Base-by-base conservation (phyloP, 2,329 filamentous ascomycete genomes). In the Myriangium duriaei region DNA sequence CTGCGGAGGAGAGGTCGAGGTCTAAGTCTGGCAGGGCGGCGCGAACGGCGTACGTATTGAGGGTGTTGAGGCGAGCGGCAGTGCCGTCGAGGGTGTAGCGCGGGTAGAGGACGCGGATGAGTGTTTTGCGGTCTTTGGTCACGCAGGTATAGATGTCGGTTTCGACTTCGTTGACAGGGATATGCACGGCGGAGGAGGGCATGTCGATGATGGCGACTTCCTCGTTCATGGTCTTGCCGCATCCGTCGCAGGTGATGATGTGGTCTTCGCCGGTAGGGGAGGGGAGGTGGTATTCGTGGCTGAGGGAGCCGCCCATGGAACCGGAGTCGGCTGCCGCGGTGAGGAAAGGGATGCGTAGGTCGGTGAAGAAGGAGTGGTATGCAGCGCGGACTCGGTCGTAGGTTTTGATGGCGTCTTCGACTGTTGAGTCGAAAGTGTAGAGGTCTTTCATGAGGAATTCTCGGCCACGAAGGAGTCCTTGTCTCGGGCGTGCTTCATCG, bases 391-490 rank as follows among this genome's bases (percentile, higher is more conserved):
- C 85, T 30, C 76, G 63, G 5, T 74, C 60, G 49, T 98, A 98
- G 0, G 88, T 94, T 34, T 72, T 61, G n/a, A 87, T 64, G 1
- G 88, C 88, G n/a, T 72, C 63, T 16, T 72, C 61, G 1, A 67
- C 56, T 3, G 70, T 79, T 24, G 69, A 63, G 53, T 98, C 91
- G 53, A 98, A 98, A 0, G 87, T 95, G 57, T 98, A 98, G 1
- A 98, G 71, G 57, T 98, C 91, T 59, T 98, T 98, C 91, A 98
- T 98, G 49, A 85, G 63, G 51, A 98, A 98, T 53, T 98, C 91
- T 44, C 86, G 77, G 1, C 84, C 81, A 7, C 91, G 77, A 6
- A 98, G 66, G 2, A 98, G 67, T 10, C 91, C 91, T 49, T 93
- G 83, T 19, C 91, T 74, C 13, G 91, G 91, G 16, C 91, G 73